A percentile compares a stretch with the other conserved stretches of the same genome.
These are phyloP conservation scores for Boletus bicolor DNA, from an alignment of 768 basidiomycete species.

Conservation along the genomic window DNA sequence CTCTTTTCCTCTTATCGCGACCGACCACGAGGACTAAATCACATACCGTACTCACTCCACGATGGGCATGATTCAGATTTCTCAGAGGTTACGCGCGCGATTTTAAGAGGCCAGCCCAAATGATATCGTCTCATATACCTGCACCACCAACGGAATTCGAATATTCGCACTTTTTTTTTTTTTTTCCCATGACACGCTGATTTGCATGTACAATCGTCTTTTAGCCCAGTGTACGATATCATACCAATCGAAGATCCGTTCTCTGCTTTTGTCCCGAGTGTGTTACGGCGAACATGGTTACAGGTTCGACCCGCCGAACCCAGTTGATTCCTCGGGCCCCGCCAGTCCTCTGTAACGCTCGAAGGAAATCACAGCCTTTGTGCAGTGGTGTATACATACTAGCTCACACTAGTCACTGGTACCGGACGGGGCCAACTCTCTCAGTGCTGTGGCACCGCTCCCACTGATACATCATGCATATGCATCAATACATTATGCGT, in stretches of 20 bases:
- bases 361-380: too few species aligned
- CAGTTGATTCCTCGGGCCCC: too few species aligned
- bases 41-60: background rate
- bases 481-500: too few species aligned
- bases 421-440: too few species aligned
- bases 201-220: slow-evolving; percentile 1
- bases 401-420: too few species aligned
- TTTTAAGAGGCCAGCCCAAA: background rate
- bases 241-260: background rate
- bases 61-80: background rate
- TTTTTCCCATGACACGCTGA: background rate
- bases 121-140: background rate
- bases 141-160: background rate
- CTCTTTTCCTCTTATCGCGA: background rate
- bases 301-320: background rate
- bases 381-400: too few species aligned
- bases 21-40: background rate
- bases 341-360: too few species aligned
- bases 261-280: background rate
- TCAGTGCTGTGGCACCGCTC: too few species aligned
- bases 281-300: background rate
- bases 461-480: too few species aligned
- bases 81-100: background rate
- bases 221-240: background rate
- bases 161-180: background rate